Evolutionary conservation across 208 protist species (phyloP).

Genomic region (Trypanosoma melophagium): DNA sequence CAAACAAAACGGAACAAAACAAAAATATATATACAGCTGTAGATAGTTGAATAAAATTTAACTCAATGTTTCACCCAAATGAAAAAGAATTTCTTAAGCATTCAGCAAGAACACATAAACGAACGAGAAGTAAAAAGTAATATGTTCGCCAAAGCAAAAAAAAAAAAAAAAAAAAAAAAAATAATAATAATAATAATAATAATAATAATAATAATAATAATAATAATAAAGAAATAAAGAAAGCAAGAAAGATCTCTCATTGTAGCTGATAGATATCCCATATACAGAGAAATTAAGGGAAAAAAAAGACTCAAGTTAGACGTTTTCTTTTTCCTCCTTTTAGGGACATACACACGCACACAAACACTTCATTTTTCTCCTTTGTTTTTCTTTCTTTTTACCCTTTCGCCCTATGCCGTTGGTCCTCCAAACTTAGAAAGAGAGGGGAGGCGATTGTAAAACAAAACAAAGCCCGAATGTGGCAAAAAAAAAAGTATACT

Average conservation of each 20-base stretch:
- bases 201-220: slow-evolving; percentile 1
- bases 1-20: no score
- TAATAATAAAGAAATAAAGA: slow-evolving; percentile 7
- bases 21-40: slow-evolving; percentile 8
- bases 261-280: no score
- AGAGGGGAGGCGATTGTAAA: not conserved
- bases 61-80: not conserved
- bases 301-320: no score
- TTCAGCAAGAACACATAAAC: slow-evolving; percentile 3
- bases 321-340: no score
- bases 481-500: no score
- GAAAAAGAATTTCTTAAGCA: not conserved
- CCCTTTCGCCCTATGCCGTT: no score
- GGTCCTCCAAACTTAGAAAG: no score
- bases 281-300: no score
- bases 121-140: slow-evolving; percentile 5
- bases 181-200: slow-evolving; percentile 5
- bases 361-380: no score
- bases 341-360: no score
- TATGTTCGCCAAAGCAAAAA: slow-evolving; percentile 14
- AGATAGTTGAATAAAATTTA: slow-evolving; percentile 9
- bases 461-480: no score
- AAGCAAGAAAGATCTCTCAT: slow-evolving; percentile 15
- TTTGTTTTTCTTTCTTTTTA: no score
- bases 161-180: slow-evolving; percentile 26